Evolutionary conservation across 768 basidiomycete species (phyloP).

Genomic region (Pisolithus orientalis): DNA sequence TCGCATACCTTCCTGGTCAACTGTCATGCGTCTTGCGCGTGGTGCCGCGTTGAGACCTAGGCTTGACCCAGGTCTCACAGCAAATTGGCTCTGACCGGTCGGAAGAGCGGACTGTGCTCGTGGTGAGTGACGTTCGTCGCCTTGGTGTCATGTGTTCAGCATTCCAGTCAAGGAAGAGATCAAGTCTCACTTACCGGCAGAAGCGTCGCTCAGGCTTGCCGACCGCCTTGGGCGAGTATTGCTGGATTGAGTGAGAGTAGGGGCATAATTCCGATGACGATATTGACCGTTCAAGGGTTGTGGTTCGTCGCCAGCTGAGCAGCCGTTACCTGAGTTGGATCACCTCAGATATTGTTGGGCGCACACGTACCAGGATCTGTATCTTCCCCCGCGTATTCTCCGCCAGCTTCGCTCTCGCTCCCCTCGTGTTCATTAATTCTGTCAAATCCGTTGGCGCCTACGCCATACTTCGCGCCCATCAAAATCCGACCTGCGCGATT

Average conservation of each 20-base stretch:
- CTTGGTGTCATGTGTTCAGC: conserved; percentile 11
- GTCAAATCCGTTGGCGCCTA: conserved; percentile 32
- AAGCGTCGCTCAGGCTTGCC: conserved; percentile 70
- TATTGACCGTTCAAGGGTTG: conserved; percentile 17
- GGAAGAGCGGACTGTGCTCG: conserved; percentile 10
- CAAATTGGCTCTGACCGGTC: conserved; percentile 17
- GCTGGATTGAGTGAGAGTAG: conserved; percentile 31
- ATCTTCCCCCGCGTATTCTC: conserved; percentile 29
- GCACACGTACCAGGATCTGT: conserved; percentile 33
- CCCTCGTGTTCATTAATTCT: conserved; percentile 42
- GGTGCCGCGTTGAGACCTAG: conserved; percentile 32
- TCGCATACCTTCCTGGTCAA: conserved; percentile 39
- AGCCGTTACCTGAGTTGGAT: conserved; percentile 11
- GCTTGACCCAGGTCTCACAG: conserved; percentile 39
- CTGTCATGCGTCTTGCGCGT: conserved; percentile 33
- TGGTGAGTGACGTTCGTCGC: conserved; percentile 24
- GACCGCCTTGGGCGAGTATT: conserved; percentile 61
- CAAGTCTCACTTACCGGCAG: conserved; percentile 19
- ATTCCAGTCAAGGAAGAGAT: conserved; percentile 21
- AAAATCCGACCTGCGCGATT: conserved; percentile 45
- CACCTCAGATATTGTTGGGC: conserved; percentile 6
- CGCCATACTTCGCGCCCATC: conserved; percentile 33
- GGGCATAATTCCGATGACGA: conserved; percentile 24
- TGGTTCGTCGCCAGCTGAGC: conserved; percentile 26
- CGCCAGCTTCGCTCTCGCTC: conserved; percentile 34